Evolutionary conservation across 805 yeast genomes (phyloP).

Genomic region (Kodamaea lidongshanica): DNA sequence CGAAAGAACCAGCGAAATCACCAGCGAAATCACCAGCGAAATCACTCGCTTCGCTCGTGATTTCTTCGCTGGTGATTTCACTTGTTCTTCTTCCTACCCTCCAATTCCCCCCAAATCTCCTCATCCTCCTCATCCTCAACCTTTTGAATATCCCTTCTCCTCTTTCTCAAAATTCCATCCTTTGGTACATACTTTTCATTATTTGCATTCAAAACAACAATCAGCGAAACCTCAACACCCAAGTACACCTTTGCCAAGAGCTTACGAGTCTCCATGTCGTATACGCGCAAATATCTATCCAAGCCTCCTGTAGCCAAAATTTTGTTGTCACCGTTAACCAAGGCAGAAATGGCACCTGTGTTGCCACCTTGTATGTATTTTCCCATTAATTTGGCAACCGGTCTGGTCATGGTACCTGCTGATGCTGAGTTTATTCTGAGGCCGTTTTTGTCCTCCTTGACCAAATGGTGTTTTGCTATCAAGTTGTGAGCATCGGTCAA

Average conservation of each 20-base stretch:
- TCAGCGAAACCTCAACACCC: conserved; percentile 62
- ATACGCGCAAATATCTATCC: conserved; percentile 81
- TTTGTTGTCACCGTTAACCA: conserved; percentile 34
- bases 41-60: no score
- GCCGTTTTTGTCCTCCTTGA: conserved; percentile 30
- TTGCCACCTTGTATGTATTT: conserved; percentile 47
- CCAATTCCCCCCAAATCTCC: conserved; percentile 36
- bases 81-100: conserved; percentile 11
- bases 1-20: no score
- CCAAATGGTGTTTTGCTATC: conserved; percentile 47
- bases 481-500: conserved; percentile 67
- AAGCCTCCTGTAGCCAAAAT: conserved; percentile 74
- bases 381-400: conserved; percentile 52
- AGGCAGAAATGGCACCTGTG: conserved; percentile 73
- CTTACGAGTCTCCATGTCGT: conserved; percentile 53
- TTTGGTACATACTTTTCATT: conserved; percentile 32
- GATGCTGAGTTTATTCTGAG: conserved; percentile 34
- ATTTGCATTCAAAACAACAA: conserved; percentile 45
- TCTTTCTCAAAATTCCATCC: conserved; percentile 14
- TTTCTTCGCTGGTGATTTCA: no score
- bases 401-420: conserved; percentile 40
- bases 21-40: no score
- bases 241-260: conserved; percentile 65
- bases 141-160: conserved; percentile 20
- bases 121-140: conserved; percentile 29